Conservation (phyloP, 2,329 filamentous ascomycete species). For the Emydomyces testavorans region DNA sequence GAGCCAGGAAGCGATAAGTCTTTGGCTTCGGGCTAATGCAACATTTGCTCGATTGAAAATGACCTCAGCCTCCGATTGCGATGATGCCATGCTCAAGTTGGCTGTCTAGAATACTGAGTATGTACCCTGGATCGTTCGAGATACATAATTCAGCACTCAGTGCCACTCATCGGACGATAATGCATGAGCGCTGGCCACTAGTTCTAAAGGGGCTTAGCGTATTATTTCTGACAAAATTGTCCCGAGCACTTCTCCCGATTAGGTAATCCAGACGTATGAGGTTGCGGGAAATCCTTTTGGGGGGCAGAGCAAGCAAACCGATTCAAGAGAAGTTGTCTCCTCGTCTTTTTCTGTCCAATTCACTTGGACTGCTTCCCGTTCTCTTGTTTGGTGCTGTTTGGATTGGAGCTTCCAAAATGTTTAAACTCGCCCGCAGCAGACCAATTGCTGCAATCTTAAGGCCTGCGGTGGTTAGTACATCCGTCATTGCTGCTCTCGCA, state of each 20-base stretch:
- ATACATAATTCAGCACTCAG: too few species aligned
- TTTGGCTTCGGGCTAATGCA: slow-evolving; percentile 43
- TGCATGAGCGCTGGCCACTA: slow-evolving; percentile 1
- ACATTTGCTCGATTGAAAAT: slow-evolving; percentile 46
- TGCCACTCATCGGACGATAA: not conserved
- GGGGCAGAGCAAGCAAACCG: too few species aligned
- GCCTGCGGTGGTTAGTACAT: slow-evolving; percentile 56
- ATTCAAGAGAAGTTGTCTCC: not conserved
- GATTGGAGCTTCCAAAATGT: slow-evolving; percentile 51
- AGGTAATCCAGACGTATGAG: slow-evolving; percentile 9
- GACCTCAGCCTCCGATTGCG: slow-evolving; percentile 41
- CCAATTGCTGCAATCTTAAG: slow-evolving; percentile 69
- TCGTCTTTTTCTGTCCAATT: not conserved
- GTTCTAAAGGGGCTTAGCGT: not conserved
- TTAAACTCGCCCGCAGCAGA: slow-evolving; percentile 73
- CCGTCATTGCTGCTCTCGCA: not conserved
- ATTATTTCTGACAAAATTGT: not conserved
- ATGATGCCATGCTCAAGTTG: slow-evolving; percentile 20
- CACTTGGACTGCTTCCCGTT: not conserved
- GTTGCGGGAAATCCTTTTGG: slow-evolving; percentile 10
- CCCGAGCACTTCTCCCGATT: slow-evolving; percentile 2
- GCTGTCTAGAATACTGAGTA: too few species aligned
- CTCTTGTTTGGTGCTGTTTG: slow-evolving; percentile 3
- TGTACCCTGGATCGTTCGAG: too few species aligned
- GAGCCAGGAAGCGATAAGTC: slow-evolving; percentile 47